These are phyloP conservation scores for Salix koriyanagi DNA, from an alignment of 345 rosid species.

Conservation along the genomic window DNA sequence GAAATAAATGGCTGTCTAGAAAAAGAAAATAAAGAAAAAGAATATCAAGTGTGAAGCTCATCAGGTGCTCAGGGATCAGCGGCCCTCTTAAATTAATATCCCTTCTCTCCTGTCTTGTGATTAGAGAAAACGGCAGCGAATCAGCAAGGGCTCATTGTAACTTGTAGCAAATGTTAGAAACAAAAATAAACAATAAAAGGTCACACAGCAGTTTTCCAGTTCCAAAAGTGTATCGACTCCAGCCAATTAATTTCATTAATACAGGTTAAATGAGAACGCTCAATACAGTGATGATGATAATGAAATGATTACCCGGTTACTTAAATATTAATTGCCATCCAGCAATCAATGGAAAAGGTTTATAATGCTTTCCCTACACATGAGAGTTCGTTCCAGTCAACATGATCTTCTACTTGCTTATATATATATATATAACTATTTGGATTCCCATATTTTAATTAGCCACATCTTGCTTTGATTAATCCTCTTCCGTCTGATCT, in stretches of 20 bases:
- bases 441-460: neutral
- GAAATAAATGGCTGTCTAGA: too few species aligned
- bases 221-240: neutral
- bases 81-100: too few species aligned
- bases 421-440: neutral
- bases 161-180: too few species aligned
- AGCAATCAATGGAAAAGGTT: neutral
- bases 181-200: neutral
- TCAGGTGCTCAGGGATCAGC: too few species aligned
- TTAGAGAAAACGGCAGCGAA: neutral
- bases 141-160: neutral
- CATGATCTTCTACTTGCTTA: neutral
- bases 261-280: neutral
- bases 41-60: too few species aligned
- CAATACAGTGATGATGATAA: neutral
- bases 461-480: slow-evolving; percentile 7
- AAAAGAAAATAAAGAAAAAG: too few species aligned
- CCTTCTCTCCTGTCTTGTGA: too few species aligned
- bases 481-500: neutral
- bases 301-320: slow-evolving; percentile 11
- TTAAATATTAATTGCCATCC: neutral
- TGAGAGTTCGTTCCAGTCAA: neutral
- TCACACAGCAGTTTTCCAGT: neutral
- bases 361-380: neutral
- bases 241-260: neutral